These are phyloP conservation scores for Citrus medica DNA, from an alignment of 345 rosid genomes.

Conservation along the genomic window DNA sequence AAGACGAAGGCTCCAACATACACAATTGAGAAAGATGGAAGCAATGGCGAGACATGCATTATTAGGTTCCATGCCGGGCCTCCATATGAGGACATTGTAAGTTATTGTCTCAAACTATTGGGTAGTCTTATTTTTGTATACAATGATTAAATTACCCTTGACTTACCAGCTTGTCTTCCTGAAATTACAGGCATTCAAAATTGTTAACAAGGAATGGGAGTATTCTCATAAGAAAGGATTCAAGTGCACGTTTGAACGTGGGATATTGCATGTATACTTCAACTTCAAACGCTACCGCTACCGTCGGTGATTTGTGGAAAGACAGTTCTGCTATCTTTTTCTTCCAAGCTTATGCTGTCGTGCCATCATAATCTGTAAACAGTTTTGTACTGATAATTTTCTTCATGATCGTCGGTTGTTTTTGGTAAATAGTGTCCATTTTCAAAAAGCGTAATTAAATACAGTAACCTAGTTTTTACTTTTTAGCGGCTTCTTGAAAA, in stretches of 20 bases:
- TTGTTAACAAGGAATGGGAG: conserved; percentile 98
- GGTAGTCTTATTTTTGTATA: not conserved
- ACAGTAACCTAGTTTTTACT: not conserved
- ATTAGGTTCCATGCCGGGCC: conserved; percentile 95
- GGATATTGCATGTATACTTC: conserved; percentile 81
- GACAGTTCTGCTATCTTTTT: not conserved
- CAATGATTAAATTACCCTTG: not conserved
- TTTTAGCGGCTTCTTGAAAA: not conserved
- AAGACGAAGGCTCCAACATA: conserved; percentile 76
- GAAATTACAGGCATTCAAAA: conserved; percentile 64
- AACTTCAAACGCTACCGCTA: conserved; percentile 92
- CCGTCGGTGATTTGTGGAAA: conserved; percentile 50
- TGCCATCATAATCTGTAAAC: not conserved
- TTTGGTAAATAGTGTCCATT: not conserved
- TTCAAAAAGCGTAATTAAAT: not conserved
- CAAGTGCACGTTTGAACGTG: conserved; percentile 92
- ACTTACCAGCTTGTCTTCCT: not conserved
- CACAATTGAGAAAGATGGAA: conserved; percentile 82
- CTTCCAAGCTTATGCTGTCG: too few relatives aligned
- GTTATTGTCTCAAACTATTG: conserved; percentile 21
- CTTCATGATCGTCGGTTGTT: too few relatives aligned
- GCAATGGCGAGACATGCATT: conserved; percentile 74
- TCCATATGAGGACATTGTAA: conserved; percentile 89
- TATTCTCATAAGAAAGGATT: conserved; percentile 96
- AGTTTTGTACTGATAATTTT: too few relatives aligned